Percentiles rank a stretch among this genome's conserved stretches.
Conservation (phyloP, 257 asterid genomes). For the Forsythia viridissima region DNA sequence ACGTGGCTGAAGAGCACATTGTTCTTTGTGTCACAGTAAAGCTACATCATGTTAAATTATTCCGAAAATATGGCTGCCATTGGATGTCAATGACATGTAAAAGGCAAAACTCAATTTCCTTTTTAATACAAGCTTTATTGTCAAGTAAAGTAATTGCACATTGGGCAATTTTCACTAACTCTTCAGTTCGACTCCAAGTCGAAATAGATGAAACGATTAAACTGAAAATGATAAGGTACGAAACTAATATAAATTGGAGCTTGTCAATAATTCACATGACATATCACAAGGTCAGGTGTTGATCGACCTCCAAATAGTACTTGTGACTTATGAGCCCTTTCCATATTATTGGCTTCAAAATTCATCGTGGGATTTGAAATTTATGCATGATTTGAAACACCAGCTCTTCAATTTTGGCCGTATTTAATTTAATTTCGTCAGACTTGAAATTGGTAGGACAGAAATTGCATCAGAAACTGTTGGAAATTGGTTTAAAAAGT, state of each 20-base stretch:
- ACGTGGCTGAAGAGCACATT: background rate
- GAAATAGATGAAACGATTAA: conserved; percentile 12
- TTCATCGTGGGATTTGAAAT: background rate
- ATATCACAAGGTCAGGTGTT: background rate
- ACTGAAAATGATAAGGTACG: conserved; percentile 11
- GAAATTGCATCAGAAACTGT: too few relatives aligned
- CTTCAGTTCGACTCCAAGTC: background rate
- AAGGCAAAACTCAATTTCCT: conserved; percentile 22
- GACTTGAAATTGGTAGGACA: background rate
- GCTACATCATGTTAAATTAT: background rate
- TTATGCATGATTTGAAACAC: background rate
- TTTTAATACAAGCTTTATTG: conserved; percentile 18
- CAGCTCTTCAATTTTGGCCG: background rate
- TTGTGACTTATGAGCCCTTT: background rate
- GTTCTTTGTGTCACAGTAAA: conserved; percentile 7
- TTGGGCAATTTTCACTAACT: conserved; percentile 23
- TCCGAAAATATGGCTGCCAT: background rate
- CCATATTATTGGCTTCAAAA: background rate
- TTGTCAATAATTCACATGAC: conserved; percentile 12
- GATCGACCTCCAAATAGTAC: background rate
- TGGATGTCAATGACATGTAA: conserved; percentile 1
- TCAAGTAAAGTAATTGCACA: conserved; percentile 23
- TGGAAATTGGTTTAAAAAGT: too few relatives aligned
- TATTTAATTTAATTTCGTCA: background rate
- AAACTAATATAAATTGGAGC: conserved; percentile 7